These are phyloP conservation scores for Huntiella moniliformis DNA, from an alignment of 2,329 filamentous ascomycete species.

Conservation along the genomic window DNA sequence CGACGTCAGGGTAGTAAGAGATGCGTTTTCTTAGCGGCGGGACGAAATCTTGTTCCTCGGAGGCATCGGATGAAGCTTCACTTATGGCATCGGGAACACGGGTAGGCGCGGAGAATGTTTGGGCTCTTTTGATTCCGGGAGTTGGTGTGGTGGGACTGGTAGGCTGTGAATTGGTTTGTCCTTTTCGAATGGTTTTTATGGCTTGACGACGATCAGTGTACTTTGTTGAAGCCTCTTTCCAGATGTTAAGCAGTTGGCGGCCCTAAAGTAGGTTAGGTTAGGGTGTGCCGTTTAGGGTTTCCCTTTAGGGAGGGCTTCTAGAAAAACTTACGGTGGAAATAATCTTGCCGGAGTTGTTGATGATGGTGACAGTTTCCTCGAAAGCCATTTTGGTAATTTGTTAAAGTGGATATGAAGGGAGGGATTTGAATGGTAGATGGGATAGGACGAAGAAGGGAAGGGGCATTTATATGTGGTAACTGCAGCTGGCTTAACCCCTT, in stretches of 20 bases:
- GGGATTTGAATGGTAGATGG: not conserved
- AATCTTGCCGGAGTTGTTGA: constrained; percentile 80
- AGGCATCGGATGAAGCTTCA: constrained; percentile 11
- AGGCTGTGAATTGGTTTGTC: constrained; percentile 28
- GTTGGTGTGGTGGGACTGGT: constrained; percentile 13
- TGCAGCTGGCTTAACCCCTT: too few relatives aligned
- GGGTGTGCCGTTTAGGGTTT: not conserved
- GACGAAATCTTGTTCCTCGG: constrained; percentile 12
- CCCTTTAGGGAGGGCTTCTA: not conserved
- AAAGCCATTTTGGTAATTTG: constrained; percentile 21
- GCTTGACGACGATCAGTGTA: constrained; percentile 79
- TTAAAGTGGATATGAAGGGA: not conserved
- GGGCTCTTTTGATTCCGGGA: constrained; percentile 14
- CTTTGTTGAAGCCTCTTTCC: constrained; percentile 76
- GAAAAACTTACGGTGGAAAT: constrained; percentile 54
- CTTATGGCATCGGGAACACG: constrained; percentile 8
- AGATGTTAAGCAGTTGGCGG: constrained; percentile 75
- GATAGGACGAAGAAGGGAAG: not conserved
- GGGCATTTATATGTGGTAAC: not conserved
- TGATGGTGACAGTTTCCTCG: constrained; percentile 64
- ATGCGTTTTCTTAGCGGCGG: constrained; percentile 12
- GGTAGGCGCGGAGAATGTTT: constrained; percentile 13
- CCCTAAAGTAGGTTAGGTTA: constrained; percentile 33
- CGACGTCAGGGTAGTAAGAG: constrained; percentile 16
- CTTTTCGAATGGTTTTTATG: constrained; percentile 45